Percentiles rank a stretch among this genome's conserved stretches.
phyloP scores from a whole-genome alignment of 2,329 filamentous ascomycete species.

The Phyllosticta citribraziliensis region DNA sequence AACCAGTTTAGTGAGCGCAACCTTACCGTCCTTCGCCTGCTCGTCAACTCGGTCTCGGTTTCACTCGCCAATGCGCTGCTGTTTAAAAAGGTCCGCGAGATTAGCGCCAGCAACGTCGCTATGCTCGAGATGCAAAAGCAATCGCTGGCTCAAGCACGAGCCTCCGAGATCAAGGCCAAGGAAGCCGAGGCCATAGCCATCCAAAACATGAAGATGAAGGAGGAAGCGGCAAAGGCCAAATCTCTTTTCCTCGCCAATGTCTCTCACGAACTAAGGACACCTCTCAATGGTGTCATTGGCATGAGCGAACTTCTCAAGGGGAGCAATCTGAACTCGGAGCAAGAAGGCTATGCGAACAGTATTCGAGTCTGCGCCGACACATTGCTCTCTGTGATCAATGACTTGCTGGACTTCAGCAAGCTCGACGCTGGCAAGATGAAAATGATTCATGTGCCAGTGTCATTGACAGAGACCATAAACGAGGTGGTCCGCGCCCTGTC shows the following conservation, averaged over 20 bases:
- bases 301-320: slow-evolving; percentile 53
- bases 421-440: slow-evolving; percentile 45
- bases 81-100: slow-evolving; percentile 62
- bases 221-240: slow-evolving; percentile 75
- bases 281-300: slow-evolving; percentile 45
- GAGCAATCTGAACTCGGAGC: slow-evolving; percentile 46
- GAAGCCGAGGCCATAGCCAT: slow-evolving; percentile 66
- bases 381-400: slow-evolving; percentile 43
- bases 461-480: slow-evolving; percentile 47
- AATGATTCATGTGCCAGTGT: slow-evolving; percentile 50
- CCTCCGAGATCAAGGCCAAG: slow-evolving; percentile 68
- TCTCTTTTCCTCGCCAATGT: slow-evolving; percentile 59
- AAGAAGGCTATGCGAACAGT: slow-evolving; percentile 53
- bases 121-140: slow-evolving; percentile 72
- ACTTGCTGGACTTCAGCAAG: slow-evolving; percentile 44
- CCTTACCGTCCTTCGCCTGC: slow-evolving; percentile 46
- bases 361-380: slow-evolving; percentile 55
- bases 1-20: slow-evolving; percentile 67
- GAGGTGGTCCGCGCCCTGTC: slow-evolving; percentile 55
- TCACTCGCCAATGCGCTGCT: slow-evolving; percentile 55
- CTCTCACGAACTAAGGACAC: slow-evolving; percentile 48
- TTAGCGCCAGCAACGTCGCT: slow-evolving; percentile 65
- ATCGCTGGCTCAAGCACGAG: slow-evolving; percentile 60
- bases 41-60: slow-evolving; percentile 67
- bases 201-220: slow-evolving; percentile 69